A percentile compares a stretch with the other conserved stretches of the same genome.
phyloP scores from a whole-genome alignment of 805 yeast species.

The Scheffersomyces coipomensis region DNA sequence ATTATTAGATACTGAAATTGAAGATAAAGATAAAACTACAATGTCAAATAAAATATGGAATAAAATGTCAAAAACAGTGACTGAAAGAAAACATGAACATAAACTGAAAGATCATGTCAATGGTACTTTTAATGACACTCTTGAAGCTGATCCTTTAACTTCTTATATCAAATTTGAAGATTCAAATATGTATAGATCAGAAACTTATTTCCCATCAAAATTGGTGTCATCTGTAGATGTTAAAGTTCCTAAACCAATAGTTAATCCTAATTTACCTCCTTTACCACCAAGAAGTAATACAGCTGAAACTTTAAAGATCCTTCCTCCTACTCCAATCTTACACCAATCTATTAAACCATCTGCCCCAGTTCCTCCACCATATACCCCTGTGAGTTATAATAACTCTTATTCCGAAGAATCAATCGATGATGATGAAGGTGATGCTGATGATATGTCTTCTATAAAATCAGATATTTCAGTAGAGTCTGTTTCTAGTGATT shows the following conservation, averaged over 20 bases:
- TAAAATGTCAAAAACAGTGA: conserved; percentile 18
- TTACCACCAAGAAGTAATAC: conserved; percentile 32
- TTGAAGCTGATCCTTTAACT: conserved; percentile 30
- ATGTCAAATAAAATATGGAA: conserved; percentile 25
- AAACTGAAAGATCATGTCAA: conserved; percentile 24
- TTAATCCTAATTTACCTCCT: conserved; percentile 14
- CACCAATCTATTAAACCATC: conserved; percentile 9
- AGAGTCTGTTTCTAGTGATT: conserved; percentile 15
- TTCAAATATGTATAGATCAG: conserved; percentile 19
- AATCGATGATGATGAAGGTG: conserved; percentile 8
- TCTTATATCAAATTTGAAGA: conserved; percentile 26
- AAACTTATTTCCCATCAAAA: conserved; percentile 28
- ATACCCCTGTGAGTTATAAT: background rate
- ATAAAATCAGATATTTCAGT: conserved; percentile 5
- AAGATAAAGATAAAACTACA: conserved; percentile 26
- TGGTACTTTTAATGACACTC: conserved; percentile 31
- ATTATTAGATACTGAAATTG: conserved; percentile 31
- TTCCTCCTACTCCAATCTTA: conserved; percentile 7
- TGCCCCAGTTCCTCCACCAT: background rate
- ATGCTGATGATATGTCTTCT: conserved; percentile 5
- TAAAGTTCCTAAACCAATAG: conserved; percentile 7
- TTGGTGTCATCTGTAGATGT: conserved; percentile 11
- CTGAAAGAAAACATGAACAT: conserved; percentile 20
- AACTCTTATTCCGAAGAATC: conserved; percentile 8
- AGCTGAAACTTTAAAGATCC: conserved; percentile 6